Evolutionary conservation across 306 rosid species (phyloP).

Genomic region (Vigna reflexopilosa): DNA sequence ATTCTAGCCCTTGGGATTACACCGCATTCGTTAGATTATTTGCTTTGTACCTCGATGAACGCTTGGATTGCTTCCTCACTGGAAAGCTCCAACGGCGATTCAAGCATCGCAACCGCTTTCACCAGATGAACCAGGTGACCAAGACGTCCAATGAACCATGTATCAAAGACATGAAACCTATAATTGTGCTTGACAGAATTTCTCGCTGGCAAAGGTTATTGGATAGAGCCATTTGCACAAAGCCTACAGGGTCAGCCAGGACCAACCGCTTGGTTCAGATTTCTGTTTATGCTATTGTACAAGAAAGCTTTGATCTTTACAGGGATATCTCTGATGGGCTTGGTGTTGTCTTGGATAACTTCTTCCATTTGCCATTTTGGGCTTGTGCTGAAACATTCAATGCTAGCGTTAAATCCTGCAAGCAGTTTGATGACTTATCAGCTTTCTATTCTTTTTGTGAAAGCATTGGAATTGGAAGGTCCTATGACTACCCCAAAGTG

Average conservation of each 20-base stretch:
- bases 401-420: slow-evolving; percentile 72
- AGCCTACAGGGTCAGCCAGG: slow-evolving; percentile 70
- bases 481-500: slow-evolving; percentile 84
- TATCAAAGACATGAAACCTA: slow-evolving; percentile 71
- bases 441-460: slow-evolving; percentile 63
- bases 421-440: slow-evolving; percentile 77
- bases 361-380: slow-evolving; percentile 65
- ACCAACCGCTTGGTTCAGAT: slow-evolving; percentile 57
- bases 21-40: slow-evolving; percentile 72
- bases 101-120: slow-evolving; percentile 26
- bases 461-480: slow-evolving; percentile 74
- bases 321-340: slow-evolving; percentile 75
- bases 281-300: slow-evolving; percentile 71
- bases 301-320: slow-evolving; percentile 80
- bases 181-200: slow-evolving; percentile 64
- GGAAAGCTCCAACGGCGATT: slow-evolving; percentile 79
- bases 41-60: slow-evolving; percentile 82
- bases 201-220: slow-evolving; percentile 71
- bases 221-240: slow-evolving; percentile 72
- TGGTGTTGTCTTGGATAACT: slow-evolving; percentile 73
- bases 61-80: slow-evolving; percentile 75
- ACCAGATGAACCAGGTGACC: slow-evolving; percentile 12
- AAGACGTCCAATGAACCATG: slow-evolving; percentile 47
- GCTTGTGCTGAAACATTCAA: slow-evolving; percentile 68
- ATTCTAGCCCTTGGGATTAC: slow-evolving; percentile 80